These are phyloP conservation scores for Hymenoscyphus occultus DNA, from an alignment of 2,329 filamentous ascomycete genomes.

Conservation along the genomic window DNA sequence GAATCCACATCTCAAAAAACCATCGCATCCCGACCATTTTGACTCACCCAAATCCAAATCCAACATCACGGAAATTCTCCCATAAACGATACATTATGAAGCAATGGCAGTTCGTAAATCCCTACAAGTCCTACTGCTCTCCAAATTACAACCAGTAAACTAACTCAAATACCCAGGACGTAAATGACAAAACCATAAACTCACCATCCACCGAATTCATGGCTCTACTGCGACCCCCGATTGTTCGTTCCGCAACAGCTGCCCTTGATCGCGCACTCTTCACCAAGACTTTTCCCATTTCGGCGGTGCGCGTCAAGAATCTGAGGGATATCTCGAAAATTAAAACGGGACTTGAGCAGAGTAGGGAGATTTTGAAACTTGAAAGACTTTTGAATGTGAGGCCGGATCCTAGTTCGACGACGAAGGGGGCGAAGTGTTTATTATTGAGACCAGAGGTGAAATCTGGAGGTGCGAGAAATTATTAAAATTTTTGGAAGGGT, in stretches of 20 bases:
- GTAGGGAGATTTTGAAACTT: slow-evolving; percentile 61
- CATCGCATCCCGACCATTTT: slow-evolving; percentile 10
- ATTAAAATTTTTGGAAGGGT: background rate
- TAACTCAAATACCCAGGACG: background rate
- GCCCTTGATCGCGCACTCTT: slow-evolving; percentile 83
- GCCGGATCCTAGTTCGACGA: slow-evolving; percentile 57
- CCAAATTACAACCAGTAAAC: background rate
- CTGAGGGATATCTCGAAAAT: slow-evolving; percentile 71
- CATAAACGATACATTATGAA: slow-evolving; percentile 25
- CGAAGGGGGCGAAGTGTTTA: slow-evolving; percentile 58
- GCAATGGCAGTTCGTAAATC: slow-evolving; percentile 27
- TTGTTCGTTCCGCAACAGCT: slow-evolving; percentile 71
- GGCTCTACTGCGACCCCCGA: slow-evolving; percentile 70
- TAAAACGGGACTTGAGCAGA: slow-evolving; percentile 62
- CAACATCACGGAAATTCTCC: slow-evolving; percentile 11
- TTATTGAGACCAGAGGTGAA: slow-evolving; percentile 57
- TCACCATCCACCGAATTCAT: slow-evolving; percentile 41
- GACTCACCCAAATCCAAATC: slow-evolving; percentile 3
- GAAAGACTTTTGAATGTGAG: slow-evolving; percentile 63
- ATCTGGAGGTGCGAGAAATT: slow-evolving; percentile 41
- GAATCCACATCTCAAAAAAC: slow-evolving; percentile 4
- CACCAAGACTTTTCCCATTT: slow-evolving; percentile 68
- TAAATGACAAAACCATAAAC: background rate
- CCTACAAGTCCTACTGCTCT: background rate
- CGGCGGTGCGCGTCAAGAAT: slow-evolving; percentile 76